A percentile compares a stretch with the other conserved stretches of the same genome.
phyloP scores from a whole-genome alignment of 306 rosid species.

The Rosa multiflora region DNA sequence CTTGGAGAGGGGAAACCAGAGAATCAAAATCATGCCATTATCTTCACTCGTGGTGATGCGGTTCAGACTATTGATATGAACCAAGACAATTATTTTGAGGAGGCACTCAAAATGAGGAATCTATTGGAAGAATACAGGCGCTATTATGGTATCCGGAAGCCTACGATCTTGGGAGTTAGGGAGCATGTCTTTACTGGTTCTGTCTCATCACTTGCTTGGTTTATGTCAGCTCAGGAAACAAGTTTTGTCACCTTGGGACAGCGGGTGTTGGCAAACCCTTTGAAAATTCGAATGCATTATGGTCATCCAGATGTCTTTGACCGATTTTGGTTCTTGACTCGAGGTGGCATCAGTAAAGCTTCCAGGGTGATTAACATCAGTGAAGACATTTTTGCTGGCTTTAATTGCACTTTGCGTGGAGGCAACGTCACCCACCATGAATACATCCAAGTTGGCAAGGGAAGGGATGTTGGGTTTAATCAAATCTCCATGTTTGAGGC shows the following conservation, averaged over 20 bases:
- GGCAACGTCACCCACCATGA: conserved; percentile 93
- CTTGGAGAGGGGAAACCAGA: conserved; percentile 96
- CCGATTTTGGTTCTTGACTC: conserved; percentile 79
- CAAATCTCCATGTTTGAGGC: conserved; percentile 94
- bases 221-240: conserved; percentile 93
- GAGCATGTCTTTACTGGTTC: conserved; percentile 88
- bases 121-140: conserved; percentile 64
- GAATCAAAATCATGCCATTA: conserved; percentile 89
- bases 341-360: conserved; percentile 94
- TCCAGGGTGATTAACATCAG: conserved; percentile 89
- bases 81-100: conserved; percentile 93
- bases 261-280: conserved; percentile 81
- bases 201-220: conserved; percentile 94
- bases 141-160: conserved; percentile 65
- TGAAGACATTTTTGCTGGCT: conserved; percentile 90
- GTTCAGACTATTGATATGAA: conserved; percentile 93
- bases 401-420: conserved; percentile 81
- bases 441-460: conserved; percentile 92
- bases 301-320: conserved; percentile 98
- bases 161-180: conserved; percentile 89
- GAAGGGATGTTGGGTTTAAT: conserved; percentile 88
- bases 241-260: conserved; percentile 94
- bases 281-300: conserved; percentile 88
- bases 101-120: conserved; percentile 86
- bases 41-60: conserved; percentile 96